Evolutionary conservation across 371 early-diverging fungal genomes (phyloP).

Genomic region (Rhizopus arrhizus): DNA sequence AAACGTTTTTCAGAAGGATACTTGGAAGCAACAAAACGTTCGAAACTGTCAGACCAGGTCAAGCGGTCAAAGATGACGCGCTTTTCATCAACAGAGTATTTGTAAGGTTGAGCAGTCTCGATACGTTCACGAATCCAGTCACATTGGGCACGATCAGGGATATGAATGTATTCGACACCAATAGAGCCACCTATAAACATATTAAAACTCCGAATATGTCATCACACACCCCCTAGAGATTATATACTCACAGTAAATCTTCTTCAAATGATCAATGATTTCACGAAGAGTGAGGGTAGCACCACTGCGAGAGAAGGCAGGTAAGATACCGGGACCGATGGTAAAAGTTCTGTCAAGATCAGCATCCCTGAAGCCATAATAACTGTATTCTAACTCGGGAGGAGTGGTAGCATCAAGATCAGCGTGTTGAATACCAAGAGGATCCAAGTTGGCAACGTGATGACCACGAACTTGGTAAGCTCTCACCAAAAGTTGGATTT

Average conservation of each 20-base stretch:
- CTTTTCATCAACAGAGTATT: conserved; percentile 87
- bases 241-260: conserved; percentile 76
- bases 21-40: conserved; percentile 91
- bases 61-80: conserved; percentile 90
- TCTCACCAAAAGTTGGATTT: conserved; percentile 94
- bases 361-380: conserved; percentile 92
- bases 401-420: conserved; percentile 63
- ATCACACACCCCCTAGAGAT: neutral
- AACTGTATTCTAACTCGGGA: conserved; percentile 82
- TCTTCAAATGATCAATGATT: conserved; percentile 80
- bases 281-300: conserved; percentile 84
- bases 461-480: conserved; percentile 98
- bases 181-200: conserved; percentile 63
- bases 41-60: conserved; percentile 96
- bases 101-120: conserved; percentile 87
- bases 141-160: conserved; percentile 92
- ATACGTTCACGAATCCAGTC: conserved; percentile 95
- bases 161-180: conserved; percentile 97
- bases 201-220: neutral
- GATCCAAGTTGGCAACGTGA: conserved; percentile 92
- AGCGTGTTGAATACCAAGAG: conserved; percentile 80
- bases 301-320: conserved; percentile 75
- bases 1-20: conserved; percentile 97
- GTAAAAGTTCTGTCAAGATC: conserved; percentile 91
- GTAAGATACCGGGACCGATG: conserved; percentile 94